These are phyloP conservation scores for Schizochytrium sp. DNA, from an alignment of 108 stramenopile genomes.

Conservation along the genomic window DNA sequence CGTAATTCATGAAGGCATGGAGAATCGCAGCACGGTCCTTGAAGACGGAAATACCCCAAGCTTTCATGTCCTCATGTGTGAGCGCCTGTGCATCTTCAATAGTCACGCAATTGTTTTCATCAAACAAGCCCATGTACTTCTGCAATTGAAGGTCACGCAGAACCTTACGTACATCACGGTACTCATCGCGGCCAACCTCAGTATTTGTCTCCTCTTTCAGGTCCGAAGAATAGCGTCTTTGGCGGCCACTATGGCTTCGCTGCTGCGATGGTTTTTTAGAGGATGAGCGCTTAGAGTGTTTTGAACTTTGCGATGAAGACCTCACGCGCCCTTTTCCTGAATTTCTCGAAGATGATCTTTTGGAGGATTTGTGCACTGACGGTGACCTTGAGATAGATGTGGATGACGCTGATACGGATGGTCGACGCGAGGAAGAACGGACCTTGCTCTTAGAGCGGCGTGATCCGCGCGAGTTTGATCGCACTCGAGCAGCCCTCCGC, in stretches of 20 bases:
- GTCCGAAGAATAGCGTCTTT: background rate
- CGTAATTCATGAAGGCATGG: constrained; percentile 33
- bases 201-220: background rate
- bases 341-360: no score
- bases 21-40: constrained; percentile 21
- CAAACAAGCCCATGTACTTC: constrained; percentile 20
- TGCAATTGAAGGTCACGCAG: background rate
- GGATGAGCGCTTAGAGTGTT: background rate
- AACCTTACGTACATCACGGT: background rate
- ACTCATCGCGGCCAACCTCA: background rate
- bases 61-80: background rate
- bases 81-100: constrained; percentile 53
- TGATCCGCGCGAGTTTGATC: no score
- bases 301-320: background rate
- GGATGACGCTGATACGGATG: no score
- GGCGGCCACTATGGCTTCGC: background rate
- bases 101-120: constrained; percentile 41
- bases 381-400: no score
- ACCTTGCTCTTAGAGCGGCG: no score
- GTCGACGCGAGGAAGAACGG: no score
- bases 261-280: background rate
- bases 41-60: constrained; percentile 32
- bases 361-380: no score
- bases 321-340: background rate
- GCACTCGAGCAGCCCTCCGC: no score